Percentiles rank a stretch among this genome's conserved stretches.
These are phyloP conservation scores for Pisolithus microcarpus DNA, from an alignment of 768 basidiomycete genomes.

Conservation along the genomic window DNA sequence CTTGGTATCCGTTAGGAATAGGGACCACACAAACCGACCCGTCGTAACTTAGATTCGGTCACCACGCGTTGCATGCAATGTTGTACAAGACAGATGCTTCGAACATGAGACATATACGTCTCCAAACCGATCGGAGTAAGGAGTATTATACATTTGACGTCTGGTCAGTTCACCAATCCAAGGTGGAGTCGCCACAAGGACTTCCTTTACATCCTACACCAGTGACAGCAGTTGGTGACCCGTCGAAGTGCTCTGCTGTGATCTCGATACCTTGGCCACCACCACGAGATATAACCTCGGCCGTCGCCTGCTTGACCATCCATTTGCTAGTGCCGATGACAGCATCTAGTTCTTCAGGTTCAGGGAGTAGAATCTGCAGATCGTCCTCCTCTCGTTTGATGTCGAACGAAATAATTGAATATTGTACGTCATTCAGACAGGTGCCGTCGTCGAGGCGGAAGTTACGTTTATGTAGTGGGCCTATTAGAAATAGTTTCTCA, in stretches of 20 bases:
- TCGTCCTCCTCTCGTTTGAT: slow-evolving; percentile 38
- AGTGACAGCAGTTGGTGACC: not conserved
- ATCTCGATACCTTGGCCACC: slow-evolving; percentile 31
- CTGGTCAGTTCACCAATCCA: not conserved
- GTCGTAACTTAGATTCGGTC: too few relatives aligned
- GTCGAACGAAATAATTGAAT: slow-evolving; percentile 56
- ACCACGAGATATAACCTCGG: slow-evolving; percentile 29
- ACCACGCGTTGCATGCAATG: too few relatives aligned
- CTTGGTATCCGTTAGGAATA: too few relatives aligned
- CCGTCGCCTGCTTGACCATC: slow-evolving; percentile 50
- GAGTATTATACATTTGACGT: not conserved
- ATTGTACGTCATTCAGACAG: slow-evolving; percentile 54
- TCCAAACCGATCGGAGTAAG: too few relatives aligned
- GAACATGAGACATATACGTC: too few relatives aligned
- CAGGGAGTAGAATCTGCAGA: slow-evolving; percentile 48
- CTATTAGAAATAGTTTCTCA: slow-evolving; percentile 12
- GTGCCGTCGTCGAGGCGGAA: slow-evolving; percentile 49
- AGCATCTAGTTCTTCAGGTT: slow-evolving; percentile 44
- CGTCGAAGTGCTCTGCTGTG: slow-evolving; percentile 13
- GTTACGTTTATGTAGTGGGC: slow-evolving; percentile 64
- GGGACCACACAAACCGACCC: too few relatives aligned
- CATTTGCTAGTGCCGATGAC: slow-evolving; percentile 60
- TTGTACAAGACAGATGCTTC: too few relatives aligned
- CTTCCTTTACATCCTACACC: not conserved
- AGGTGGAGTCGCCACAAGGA: not conserved